Percentiles rank a stretch among this genome's conserved stretches.
Evolutionary conservation across 78 protist species (phyloP).

Genomic region (Neovahlkampfia damariscottae): DNA sequence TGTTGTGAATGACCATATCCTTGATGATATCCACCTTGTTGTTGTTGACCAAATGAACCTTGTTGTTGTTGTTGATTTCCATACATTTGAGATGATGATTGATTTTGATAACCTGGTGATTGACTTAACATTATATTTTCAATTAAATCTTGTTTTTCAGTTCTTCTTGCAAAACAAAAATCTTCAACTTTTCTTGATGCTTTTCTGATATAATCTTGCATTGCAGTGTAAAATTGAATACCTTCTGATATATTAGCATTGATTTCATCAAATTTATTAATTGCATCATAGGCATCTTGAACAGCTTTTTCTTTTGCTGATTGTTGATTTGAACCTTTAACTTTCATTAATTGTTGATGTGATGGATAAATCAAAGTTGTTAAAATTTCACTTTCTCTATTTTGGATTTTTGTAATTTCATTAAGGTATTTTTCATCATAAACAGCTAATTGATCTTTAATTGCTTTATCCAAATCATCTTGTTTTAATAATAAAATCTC

Average conservation of each 20-base stretch:
- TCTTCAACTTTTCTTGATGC: background rate
- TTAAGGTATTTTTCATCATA: too few relatives aligned
- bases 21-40: too few relatives aligned
- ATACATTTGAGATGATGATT: background rate
- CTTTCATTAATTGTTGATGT: too few relatives aligned
- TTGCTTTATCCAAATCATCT: background rate
- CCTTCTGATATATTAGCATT: background rate
- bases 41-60: too few relatives aligned
- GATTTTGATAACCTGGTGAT: background rate
- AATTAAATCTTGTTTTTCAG: background rate
- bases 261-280: background rate
- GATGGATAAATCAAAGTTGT: too few relatives aligned
- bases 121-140: background rate
- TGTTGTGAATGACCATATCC: too few relatives aligned
- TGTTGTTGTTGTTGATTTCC: background rate
- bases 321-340: too few relatives aligned
- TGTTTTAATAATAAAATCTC: background rate
- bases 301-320: background rate
- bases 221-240: background rate
- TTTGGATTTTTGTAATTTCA: too few relatives aligned
- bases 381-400: too few relatives aligned
- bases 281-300: background rate
- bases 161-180: background rate
- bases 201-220: background rate
- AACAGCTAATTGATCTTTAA: too few relatives aligned